Percentiles rank a stretch among this genome's conserved stretches.
phyloP scores from a whole-genome alignment of 192 early-diverging fungal species.

The Entomortierella chlamydospora region DNA sequence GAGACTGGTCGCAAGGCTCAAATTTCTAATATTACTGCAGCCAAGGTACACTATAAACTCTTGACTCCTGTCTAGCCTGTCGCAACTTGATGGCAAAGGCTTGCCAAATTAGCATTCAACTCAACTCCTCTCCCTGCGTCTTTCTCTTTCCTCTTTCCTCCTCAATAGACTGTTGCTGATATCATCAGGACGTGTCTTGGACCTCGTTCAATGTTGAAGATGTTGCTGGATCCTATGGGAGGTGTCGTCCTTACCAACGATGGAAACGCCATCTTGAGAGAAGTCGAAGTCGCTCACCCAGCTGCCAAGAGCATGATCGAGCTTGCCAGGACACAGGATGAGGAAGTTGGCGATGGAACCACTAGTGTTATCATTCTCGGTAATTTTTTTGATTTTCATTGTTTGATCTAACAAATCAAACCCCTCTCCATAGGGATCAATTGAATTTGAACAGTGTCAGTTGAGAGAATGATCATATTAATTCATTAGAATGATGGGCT shows the following conservation, averaged over 20 bases:
- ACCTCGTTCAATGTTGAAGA: slow-evolving; percentile 99
- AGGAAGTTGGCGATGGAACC: slow-evolving; percentile 99
- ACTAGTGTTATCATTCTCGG: slow-evolving; percentile 98
- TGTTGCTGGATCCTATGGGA: slow-evolving; percentile 99
- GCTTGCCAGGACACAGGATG: slow-evolving; percentile 98
- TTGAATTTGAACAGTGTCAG: too few species aligned
- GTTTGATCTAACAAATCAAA: slow-evolving; percentile 3
- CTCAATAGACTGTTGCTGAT: slow-evolving; percentile 89
- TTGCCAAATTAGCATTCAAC: neutral
- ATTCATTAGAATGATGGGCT: too few species aligned
- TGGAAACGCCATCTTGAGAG: slow-evolving; percentile 98
- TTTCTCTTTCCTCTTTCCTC: slow-evolving; percentile 1
- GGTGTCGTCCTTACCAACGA: slow-evolving; percentile 99
- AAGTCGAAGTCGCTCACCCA: slow-evolving; percentile 99
- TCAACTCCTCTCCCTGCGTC: neutral
- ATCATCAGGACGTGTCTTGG: slow-evolving; percentile 99
- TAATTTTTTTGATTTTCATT: slow-evolving; percentile 41
- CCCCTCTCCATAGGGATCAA: too few species aligned
- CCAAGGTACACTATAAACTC: slow-evolving; percentile 78
- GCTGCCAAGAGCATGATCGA: slow-evolving; percentile 99
- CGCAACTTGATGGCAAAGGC: neutral
- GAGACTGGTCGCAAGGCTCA: slow-evolving; percentile 98
- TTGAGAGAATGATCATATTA: too few species aligned
- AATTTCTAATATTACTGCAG: slow-evolving; percentile 96
- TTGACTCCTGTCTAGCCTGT: neutral